Evolutionary conservation across 164 flowering plant species (phyloP).

Genomic region (Piper betle): DNA sequence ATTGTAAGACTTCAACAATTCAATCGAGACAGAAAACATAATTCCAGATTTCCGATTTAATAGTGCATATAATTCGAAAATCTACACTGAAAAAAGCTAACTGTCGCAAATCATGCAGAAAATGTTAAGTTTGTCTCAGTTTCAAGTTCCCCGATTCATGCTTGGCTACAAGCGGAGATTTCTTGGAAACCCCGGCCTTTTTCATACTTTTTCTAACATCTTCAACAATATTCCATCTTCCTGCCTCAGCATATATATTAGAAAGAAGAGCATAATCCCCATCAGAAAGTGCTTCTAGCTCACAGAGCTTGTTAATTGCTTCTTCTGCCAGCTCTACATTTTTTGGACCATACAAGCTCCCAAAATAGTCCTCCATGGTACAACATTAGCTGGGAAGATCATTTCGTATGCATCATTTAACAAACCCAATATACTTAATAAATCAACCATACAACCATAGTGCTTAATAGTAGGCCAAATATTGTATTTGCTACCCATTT

Average conservation of each 20-base stretch:
- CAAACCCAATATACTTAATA: slow-evolving; percentile 33
- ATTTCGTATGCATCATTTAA: slow-evolving; percentile 27
- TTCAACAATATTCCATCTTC: slow-evolving; percentile 37
- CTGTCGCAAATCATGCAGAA: not conserved
- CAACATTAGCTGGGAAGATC: slow-evolving; percentile 20
- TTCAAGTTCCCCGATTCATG: slow-evolving; percentile 7
- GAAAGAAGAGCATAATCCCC: slow-evolving; percentile 38
- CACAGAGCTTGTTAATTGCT: slow-evolving; percentile 18
- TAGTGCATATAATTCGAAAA: no score
- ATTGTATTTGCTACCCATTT: slow-evolving; percentile 24
- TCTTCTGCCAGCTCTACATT: slow-evolving; percentile 34
- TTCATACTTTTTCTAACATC: slow-evolving; percentile 31
- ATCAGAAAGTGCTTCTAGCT: slow-evolving; percentile 23
- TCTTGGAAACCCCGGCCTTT: slow-evolving; percentile 19
- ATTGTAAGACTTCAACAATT: no score
- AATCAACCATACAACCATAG: slow-evolving; percentile 54
- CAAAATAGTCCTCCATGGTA: slow-evolving; percentile 42
- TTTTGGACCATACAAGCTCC: slow-evolving; percentile 34
- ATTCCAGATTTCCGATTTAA: no score
- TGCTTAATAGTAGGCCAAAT: slow-evolving; percentile 37
- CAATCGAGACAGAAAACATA: no score
- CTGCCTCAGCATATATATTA: slow-evolving; percentile 36
- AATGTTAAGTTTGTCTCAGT: not conserved
- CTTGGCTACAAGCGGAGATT: slow-evolving; percentile 28
- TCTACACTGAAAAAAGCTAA: no score